Evolutionary conservation across 805 yeast species (phyloP), one percentile per base, ranked within the genome.

Genomic region (Yarrowia sp.): DNA sequence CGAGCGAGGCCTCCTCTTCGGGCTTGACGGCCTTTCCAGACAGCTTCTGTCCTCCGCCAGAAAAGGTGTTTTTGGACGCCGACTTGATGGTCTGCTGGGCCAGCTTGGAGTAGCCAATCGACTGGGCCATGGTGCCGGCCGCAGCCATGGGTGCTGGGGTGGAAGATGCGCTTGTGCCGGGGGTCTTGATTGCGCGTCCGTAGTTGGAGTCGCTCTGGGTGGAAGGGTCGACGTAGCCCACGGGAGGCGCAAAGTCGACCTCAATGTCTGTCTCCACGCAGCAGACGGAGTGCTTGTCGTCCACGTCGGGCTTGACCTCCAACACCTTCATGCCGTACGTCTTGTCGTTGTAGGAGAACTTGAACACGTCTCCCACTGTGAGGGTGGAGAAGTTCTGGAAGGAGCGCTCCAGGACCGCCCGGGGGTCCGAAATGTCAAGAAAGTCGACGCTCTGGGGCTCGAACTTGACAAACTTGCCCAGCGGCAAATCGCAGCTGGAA

Each of bases 241-340:
- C 97, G 0, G 99, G 99, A 2, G 99, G 97, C 1, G 97, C 98
- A 77, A 94, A 94, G 71, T 94, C 99, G 0, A 97, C 96, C 63
- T 90, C 96, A 65, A 94, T 79, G 76, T 94, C 99, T 0, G 99
- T 94, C 72, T 94, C 99, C 25, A 94, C 90, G 5, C 94, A 97
- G 78, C 97, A 93, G 13, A 93, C 86, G 63, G 97, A 88, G 32
- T 81, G 76, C 21, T 58, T 22, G 7, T 77, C 75, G 6, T 73
- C 68, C 1, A 84, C 79, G 59, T 86, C 88, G 0, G 98, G 98
- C 69, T 89, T 89, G 25, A 84, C 89, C 68, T 94, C 97, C 47
- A 93, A 76, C 18, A 94, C 92, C 70, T 85, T 88, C 64, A 94
- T 90, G 22, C 85, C 86, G 70, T 83, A 94, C 1, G 83, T 76